Percentiles rank a stretch among this genome's conserved stretches.
These are phyloP conservation scores for Candida anglica DNA, from an alignment of 805 yeast species.

Conservation along the genomic window DNA sequence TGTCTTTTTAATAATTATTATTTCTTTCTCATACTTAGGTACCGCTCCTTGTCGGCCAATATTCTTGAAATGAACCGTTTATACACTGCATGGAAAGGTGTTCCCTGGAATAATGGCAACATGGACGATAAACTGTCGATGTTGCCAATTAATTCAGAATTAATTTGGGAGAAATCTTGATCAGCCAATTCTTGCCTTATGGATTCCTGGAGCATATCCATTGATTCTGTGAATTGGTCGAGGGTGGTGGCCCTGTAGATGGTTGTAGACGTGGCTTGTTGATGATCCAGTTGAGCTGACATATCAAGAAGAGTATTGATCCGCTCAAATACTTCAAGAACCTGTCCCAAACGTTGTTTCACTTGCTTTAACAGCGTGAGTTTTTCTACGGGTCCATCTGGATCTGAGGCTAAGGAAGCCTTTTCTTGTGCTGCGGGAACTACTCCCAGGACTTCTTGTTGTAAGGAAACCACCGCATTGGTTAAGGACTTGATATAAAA, in stretches of 20 bases:
- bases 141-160: conserved; percentile 34
- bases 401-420: background rate
- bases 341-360: conserved; percentile 43
- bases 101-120: conserved; percentile 50
- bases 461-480: conserved; percentile 54
- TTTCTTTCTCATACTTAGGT: conserved; percentile 1
- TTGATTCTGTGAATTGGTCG: conserved; percentile 26
- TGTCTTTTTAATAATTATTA: too few relatives aligned
- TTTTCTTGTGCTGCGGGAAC: conserved; percentile 8
- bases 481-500: conserved; percentile 61
- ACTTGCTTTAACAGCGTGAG: conserved; percentile 42
- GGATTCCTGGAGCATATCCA: conserved; percentile 43
- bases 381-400: conserved; percentile 21
- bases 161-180: conserved; percentile 18
- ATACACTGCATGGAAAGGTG: conserved; percentile 48
- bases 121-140: conserved; percentile 46
- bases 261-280: background rate
- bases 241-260: conserved; percentile 4
- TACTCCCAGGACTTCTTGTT: conserved; percentile 40
- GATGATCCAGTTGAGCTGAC: background rate
- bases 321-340: conserved; percentile 43
- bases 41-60: conserved; percentile 26
- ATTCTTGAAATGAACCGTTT: conserved; percentile 44
- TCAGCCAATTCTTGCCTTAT: conserved; percentile 37
- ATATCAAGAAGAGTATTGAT: conserved; percentile 12